Evolutionary conservation across 164 flowering plant genomes (phyloP), one percentile per base, ranked within the genome.

Genomic region (Vitis amurensis): DNA sequence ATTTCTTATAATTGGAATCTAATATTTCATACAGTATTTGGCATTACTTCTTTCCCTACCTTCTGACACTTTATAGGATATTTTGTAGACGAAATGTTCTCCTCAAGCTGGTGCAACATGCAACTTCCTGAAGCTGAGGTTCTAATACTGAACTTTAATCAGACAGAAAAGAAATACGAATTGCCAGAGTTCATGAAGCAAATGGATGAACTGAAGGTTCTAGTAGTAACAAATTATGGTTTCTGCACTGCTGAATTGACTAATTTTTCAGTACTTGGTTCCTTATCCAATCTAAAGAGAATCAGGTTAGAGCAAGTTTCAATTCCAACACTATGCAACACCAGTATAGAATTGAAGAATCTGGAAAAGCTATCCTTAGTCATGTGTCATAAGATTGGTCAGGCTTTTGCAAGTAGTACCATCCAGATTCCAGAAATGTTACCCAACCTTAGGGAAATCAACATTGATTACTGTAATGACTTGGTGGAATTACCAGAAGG

Each of bases 401-500:
- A 76, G 11, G 78, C 77, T 27, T 77, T 77, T 50, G 48, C 17
- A 11, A 59, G 64, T 10, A 50, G 50, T 17, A 52, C 30, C 15
- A 17, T 17, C 53, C 49, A 17, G 17, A 53, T 76, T 47, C 50
- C 77, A 56, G n/a, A 52, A 19, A 53, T 72, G 10, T 71, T 82
- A n/a, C 81, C 85, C 16, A 77, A 73, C 23, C 79, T 85, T 6
- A n/a, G 1, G 19, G 86, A 85, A 65, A 61, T 85, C 16, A 74
- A 79, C 57, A 71, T 85, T n/a, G 83, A 81, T 56, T 79, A 73
- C 66, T 81, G 84, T 68, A 55, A 64, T 19, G 84, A 83, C 59
- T 49, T 85, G n/a, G 60, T 29, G 3, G 77, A 68, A 57, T 37
- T 85, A 57, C 86, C 86, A 9, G 67, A n/a, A 13, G 67, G 68